Evolutionary conservation across 306 rosid species (phyloP), one percentile per base, ranked within the genome.

Genomic region (cucumber (Cucumis sativus)): DNA sequence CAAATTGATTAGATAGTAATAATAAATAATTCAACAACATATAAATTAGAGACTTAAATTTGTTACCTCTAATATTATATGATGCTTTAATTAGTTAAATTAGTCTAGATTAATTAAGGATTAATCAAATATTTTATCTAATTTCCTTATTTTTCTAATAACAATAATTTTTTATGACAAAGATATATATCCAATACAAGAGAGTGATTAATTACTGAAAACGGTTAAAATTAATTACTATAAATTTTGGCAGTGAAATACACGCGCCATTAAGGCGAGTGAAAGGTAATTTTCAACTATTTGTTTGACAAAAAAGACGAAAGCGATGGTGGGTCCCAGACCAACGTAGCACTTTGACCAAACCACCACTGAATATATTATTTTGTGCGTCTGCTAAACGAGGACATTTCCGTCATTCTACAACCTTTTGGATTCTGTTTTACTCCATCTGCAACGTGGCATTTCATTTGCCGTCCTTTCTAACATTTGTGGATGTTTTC

Each of bases 261-360:
- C 77, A 72, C 77, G 47, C 62, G 62, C 62, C 5, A 15, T 1
- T 2, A 2, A 16, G 41, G 76, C 76, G 76, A 28, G 40, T 70
- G 76, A 35, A 20, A 72, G 45, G 4, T 7, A 30, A 5, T 47
- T 71, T 49, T 49, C 41, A 71, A 45, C 8, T 1, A 4, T 71
- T 71, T 25, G 8, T 72, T 72, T 49, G 61, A 35, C 12, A 18
- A 28, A 23, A 71, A 49, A 49, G 41, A 71, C 10, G 60, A 71
- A 73, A 73, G 25, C 11, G 30, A 73, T 43, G 17, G 41, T 54
- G 28, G 75, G 45, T 16, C 58, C 77, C 76, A 28, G 10, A 8
- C 77, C 62, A 25, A 73, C 43, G 23, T 23, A 15, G 76, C 60
- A 25, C n/a, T 71, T 71, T 71, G 76, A 71, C 76, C 37, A 71